Percentiles rank a stretch among this genome's conserved stretches.
Conservation (phyloP, 225 moss, liverwort and hornwort genomes). For the Bryoerythrophyllum caledonicum region DNA sequence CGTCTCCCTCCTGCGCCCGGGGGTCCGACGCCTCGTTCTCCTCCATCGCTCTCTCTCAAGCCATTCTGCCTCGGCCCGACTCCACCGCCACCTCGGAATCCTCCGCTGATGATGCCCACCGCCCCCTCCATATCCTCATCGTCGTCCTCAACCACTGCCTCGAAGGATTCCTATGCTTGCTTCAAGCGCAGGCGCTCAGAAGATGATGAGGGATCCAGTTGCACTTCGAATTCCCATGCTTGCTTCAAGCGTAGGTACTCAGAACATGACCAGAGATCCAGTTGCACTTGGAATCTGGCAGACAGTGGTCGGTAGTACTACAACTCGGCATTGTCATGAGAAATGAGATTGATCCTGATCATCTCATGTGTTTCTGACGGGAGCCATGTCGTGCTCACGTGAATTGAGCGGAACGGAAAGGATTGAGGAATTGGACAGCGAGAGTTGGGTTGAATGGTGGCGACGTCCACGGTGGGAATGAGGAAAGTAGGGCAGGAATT, state of each 20-base stretch:
- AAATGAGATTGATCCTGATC: background rate
- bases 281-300: constrained; percentile 4
- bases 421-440: constrained; percentile 23
- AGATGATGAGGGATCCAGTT: too few species aligned
- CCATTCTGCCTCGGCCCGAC: constrained; percentile 4
- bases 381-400: too few species aligned
- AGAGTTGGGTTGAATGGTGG: constrained; percentile 23
- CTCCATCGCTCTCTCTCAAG: constrained; percentile 42
- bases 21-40: constrained; percentile 56
- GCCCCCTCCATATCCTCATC: constrained; percentile 45
- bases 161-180: background rate
- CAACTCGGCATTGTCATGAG: background rate
- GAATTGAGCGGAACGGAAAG: constrained; percentile 26
- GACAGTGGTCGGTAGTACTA: constrained; percentile 7
- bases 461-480: constrained; percentile 23
- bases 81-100: constrained; percentile 16
- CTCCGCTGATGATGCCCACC: constrained; percentile 31
- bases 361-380: too few species aligned
- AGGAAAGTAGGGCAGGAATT: constrained; percentile 37
- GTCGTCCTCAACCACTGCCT: background rate
- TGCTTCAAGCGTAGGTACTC: too few species aligned
- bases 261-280: too few species aligned
- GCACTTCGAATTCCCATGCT: background rate
- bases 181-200: too few species aligned
- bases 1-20: constrained; percentile 38